Conservation (phyloP, 2,329 filamentous ascomycete genomes). For the Scedosporium minutisporum region DNA sequence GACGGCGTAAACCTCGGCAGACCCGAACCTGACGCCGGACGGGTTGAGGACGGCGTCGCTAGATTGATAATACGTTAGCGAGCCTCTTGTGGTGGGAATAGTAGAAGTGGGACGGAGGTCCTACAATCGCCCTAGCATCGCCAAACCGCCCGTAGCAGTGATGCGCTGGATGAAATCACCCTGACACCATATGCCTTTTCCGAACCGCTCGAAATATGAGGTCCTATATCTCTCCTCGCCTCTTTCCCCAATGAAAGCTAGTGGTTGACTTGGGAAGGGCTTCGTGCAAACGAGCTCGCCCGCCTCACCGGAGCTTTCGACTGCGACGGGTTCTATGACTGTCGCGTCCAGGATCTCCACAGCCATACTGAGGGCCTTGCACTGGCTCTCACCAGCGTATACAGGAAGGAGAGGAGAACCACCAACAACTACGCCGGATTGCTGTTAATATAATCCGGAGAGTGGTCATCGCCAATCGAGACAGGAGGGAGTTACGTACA, state of each 20-base stretch:
- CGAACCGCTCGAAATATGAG: conserved; percentile 34
- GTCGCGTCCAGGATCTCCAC: conserved; percentile 32
- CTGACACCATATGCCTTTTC: conserved; percentile 30
- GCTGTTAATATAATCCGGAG: no score
- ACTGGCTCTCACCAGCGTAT: conserved; percentile 33
- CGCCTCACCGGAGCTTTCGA: conserved; percentile 22
- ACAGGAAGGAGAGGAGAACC: conserved; percentile 16
- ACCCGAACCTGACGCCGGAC: conserved; percentile 35
- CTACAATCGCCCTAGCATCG: conserved; percentile 31
- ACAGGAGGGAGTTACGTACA: conserved; percentile 15
- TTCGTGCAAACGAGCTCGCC: conserved; percentile 35
- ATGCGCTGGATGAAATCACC: conserved; percentile 35
- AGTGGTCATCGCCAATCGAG: conserved; percentile 14
- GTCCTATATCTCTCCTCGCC: conserved; percentile 28
- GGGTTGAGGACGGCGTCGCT: conserved; percentile 37
- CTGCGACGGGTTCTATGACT: conserved; percentile 20
- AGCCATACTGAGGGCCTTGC: conserved; percentile 32
- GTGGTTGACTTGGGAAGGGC: conserved; percentile 35
- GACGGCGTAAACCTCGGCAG: conserved; percentile 35
- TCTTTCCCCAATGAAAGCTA: conserved; percentile 33
- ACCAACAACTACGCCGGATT: no score
- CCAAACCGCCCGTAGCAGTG: conserved; percentile 26
- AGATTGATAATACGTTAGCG: background rate
- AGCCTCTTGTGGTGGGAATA: background rate
- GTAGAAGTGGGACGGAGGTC: background rate